Percentiles rank a stretch among this genome's conserved stretches.
Conservation (phyloP, 495 filamentous ascomycete genomes). For the Xylaria bambusicola region DNA sequence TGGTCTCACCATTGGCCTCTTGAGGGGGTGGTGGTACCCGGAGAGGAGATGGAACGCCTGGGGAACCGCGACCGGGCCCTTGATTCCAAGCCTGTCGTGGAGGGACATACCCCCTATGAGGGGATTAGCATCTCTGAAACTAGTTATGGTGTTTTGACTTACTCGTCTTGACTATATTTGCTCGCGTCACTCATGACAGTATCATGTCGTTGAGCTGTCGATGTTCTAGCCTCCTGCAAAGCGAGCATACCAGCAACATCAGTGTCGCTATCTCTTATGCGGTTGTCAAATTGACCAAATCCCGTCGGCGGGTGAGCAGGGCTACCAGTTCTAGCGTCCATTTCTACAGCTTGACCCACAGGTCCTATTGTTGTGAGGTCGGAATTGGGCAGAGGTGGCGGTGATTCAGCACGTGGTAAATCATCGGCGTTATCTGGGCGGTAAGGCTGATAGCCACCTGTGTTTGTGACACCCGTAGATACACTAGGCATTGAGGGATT, state of each 20-base stretch:
- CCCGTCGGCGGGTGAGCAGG: slow-evolving; percentile 45
- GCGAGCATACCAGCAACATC: slow-evolving; percentile 70
- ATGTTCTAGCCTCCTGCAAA: slow-evolving; percentile 60
- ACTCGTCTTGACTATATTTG: slow-evolving; percentile 74
- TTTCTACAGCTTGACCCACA: slow-evolving; percentile 79
- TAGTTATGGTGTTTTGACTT: slow-evolving; percentile 41
- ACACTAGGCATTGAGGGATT: slow-evolving; percentile 35
- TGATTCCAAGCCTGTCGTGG: slow-evolving; percentile 62
- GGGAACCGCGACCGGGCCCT: slow-evolving; percentile 46
- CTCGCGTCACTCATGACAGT: slow-evolving; percentile 62
- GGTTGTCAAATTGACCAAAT: slow-evolving; percentile 49
- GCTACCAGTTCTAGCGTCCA: slow-evolving; percentile 68
- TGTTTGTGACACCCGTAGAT: slow-evolving; percentile 23
- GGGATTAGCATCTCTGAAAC: slow-evolving; percentile 15
- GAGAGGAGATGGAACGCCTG: slow-evolving; percentile 39
- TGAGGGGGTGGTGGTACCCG: slow-evolving; percentile 38
- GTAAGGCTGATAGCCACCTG: slow-evolving; percentile 44
- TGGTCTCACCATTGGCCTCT: slow-evolving; percentile 41
- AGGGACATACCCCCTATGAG: slow-evolving; percentile 60
- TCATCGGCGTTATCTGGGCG: slow-evolving; percentile 36
- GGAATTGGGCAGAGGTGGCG: slow-evolving; percentile 62
- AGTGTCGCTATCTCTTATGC: slow-evolving; percentile 64
- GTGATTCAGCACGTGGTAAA: slow-evolving; percentile 59
- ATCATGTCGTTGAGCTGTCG: slow-evolving; percentile 39
- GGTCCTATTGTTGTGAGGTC: slow-evolving; percentile 37